Conservation (phyloP, 2,329 filamentous ascomycete species). For the Venturia nashicola region DNA sequence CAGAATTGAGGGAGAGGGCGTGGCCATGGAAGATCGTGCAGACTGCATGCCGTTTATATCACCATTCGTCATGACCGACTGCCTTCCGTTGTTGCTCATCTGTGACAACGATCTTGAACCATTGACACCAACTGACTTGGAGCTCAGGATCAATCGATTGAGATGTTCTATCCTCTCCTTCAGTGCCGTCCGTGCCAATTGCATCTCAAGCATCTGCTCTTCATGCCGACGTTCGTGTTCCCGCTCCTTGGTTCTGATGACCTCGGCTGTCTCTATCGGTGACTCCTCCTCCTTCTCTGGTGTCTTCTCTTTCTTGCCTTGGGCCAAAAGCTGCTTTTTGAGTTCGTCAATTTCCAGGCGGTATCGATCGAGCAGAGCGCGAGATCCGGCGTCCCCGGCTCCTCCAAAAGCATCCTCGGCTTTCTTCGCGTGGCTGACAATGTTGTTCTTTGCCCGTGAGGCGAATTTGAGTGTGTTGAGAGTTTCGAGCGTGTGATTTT, state of each 20-base stretch:
- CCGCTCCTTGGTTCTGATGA: conserved; percentile 47
- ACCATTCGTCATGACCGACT: conserved; percentile 23
- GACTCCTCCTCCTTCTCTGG: conserved; percentile 43
- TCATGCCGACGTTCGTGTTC: conserved; percentile 81
- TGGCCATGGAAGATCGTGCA: conserved; percentile 24
- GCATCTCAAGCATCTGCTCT: conserved; percentile 98
- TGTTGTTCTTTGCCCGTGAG: conserved; percentile 92
- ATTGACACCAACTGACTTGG: conserved; percentile 92
- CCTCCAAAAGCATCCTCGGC: conserved; percentile 77
- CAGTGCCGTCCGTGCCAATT: conserved; percentile 83
- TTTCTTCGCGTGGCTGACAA: conserved; percentile 91
- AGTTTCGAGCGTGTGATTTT: conserved; percentile 73
- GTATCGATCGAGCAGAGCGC: conserved; percentile 84
- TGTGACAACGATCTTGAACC: conserved; percentile 28
- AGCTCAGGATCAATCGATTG: conserved; percentile 87
- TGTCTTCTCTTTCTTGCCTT: conserved; percentile 43
- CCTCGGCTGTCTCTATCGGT: conserved; percentile 58
- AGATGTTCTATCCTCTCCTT: conserved; percentile 97
- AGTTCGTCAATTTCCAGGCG: conserved; percentile 84
- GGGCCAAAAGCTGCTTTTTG: conserved; percentile 66
- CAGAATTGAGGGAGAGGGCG: conserved; percentile 25
- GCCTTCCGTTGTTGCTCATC: conserved; percentile 23
- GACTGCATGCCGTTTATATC: conserved; percentile 28
- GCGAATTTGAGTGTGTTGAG: conserved; percentile 96
- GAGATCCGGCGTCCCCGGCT: conserved; percentile 68